Evolutionary conservation across 176 grass and related monocot genomes (phyloP).

Genomic region (Urochloa ruziziensis): DNA sequence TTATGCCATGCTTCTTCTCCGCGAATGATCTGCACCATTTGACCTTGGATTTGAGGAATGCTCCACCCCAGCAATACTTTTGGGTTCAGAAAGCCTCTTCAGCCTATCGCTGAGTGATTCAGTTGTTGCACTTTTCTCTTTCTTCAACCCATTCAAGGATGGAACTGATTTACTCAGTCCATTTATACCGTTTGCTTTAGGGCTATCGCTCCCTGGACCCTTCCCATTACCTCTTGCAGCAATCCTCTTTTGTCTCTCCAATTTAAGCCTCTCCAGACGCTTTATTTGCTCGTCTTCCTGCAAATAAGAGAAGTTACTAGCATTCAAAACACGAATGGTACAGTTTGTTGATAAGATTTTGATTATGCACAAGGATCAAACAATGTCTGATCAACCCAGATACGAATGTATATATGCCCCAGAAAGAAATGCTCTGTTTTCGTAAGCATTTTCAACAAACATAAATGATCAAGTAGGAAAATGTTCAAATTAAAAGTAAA

Average conservation of each 20-base stretch:
- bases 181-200: constrained; percentile 35
- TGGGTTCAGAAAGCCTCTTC: constrained; percentile 70
- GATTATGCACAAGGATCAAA: background rate
- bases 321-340: background rate
- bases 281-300: constrained; percentile 93
- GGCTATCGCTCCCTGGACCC: constrained; percentile 36
- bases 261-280: constrained; percentile 84
- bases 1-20: constrained; percentile 47
- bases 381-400: background rate
- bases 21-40: constrained; percentile 24
- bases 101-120: constrained; percentile 33
- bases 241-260: constrained; percentile 93
- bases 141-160: constrained; percentile 63
- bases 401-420: background rate
- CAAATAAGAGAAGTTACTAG: constrained; percentile 9
- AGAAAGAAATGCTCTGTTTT: background rate
- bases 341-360: background rate
- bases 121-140: constrained; percentile 53
- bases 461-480: background rate
- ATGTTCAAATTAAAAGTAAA: background rate
- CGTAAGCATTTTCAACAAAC: background rate
- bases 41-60: constrained; percentile 24
- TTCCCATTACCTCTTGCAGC: constrained; percentile 51
- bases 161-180: constrained; percentile 70
- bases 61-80: constrained; percentile 33